A percentile compares a stretch with the other conserved stretches of the same genome.
Conservation (phyloP, 306 rosid species). For the Heteromeles arbutifolia region DNA sequence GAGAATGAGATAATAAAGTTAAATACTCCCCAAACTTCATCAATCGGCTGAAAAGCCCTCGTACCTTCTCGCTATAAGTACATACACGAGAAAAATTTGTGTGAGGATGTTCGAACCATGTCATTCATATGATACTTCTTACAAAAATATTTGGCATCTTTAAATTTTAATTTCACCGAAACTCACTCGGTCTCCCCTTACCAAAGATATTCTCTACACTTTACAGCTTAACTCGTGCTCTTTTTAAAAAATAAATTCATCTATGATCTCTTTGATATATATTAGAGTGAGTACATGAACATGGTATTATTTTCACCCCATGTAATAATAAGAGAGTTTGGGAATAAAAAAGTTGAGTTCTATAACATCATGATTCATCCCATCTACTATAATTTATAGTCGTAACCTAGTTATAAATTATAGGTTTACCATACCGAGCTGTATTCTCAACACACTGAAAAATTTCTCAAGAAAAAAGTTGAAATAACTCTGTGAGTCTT, state of each 20-base stretch:
- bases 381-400: background rate
- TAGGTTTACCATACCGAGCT: rapidly evolving
- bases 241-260: too few species aligned
- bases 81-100: background rate
- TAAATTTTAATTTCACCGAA: too few species aligned
- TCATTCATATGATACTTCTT: too few species aligned
- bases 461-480: too few species aligned
- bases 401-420: too few species aligned
- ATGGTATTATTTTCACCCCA: background rate
- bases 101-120: rapidly evolving
- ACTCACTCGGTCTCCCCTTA: background rate
- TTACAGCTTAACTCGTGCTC: too few species aligned
- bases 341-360: background rate
- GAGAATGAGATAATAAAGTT: background rate
- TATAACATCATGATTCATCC: background rate
- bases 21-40: background rate
- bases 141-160: background rate
- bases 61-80: background rate
- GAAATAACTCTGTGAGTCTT: too few species aligned
- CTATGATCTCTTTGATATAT: too few species aligned
- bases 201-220: too few species aligned
- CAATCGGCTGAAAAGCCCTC: background rate
- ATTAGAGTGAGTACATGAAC: too few species aligned
- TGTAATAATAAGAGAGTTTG: background rate
- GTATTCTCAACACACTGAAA: rapidly evolving